Evolutionary conservation across 129 eudicot genomes (phyloP).

Genomic region (Centaurea solstitialis): DNA sequence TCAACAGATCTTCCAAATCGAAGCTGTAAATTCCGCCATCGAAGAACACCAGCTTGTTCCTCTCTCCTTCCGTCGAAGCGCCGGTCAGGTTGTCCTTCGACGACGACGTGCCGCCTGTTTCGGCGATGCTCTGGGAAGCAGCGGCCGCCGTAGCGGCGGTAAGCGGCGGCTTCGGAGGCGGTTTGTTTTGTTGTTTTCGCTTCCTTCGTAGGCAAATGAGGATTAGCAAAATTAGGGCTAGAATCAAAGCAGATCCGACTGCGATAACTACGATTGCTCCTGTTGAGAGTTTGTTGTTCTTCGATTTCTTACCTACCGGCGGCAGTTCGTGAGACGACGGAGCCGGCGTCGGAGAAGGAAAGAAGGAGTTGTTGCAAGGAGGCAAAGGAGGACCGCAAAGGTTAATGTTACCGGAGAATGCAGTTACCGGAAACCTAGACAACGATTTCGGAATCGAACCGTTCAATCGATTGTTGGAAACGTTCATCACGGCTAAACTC

Average conservation of each 20-base stretch:
- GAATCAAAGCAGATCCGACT: constrained; percentile 56
- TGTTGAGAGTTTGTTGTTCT: constrained; percentile 64
- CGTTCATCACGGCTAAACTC: no score
- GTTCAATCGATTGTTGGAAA: no score
- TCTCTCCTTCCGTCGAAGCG: constrained; percentile 55
- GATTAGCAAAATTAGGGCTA: constrained; percentile 46
- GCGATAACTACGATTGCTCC: constrained; percentile 73
- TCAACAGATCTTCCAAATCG: constrained; percentile 79
- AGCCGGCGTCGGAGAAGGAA: constrained; percentile 65
- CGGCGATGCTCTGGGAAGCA: constrained; percentile 33
- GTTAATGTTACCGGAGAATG: no score
- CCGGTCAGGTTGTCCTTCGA: constrained; percentile 79
- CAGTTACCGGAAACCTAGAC: no score
- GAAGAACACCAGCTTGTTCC: constrained; percentile 71
- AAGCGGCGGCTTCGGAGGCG: constrained; percentile 35
- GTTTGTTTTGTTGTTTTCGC: constrained; percentile 15
- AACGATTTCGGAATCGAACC: no score
- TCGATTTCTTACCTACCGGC: constrained; percentile 9
- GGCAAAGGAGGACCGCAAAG: constrained; percentile 81
- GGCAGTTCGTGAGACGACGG: constrained; percentile 34
- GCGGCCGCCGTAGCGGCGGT: constrained; percentile 30
- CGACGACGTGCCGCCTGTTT: constrained; percentile 74
- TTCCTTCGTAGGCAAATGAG: constrained; percentile 36
- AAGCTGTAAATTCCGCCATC: constrained; percentile 67
- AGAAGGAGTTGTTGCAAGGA: constrained; percentile 54